Evolutionary conservation across 116 monocot genomes (phyloP), one percentile per base, ranked within the genome.

Genomic region (Trichopus zeylanicus): DNA sequence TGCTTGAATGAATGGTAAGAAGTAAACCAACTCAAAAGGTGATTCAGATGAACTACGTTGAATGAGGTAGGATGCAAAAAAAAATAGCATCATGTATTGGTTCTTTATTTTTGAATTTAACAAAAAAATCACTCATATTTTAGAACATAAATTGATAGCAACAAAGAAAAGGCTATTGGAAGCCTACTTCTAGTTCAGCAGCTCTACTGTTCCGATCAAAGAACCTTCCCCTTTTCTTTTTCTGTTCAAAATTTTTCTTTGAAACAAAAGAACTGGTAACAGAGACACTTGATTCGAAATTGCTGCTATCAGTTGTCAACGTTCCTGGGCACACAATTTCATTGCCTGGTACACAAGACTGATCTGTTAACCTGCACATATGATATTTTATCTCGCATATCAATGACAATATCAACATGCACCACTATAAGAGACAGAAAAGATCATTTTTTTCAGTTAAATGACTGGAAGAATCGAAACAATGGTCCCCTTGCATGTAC

Each of bases 161-260:
- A n/a, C 47, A 33, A 49, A 57, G 8, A 51, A 18, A 32, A 21
- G 7, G 31, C n/a, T n/a, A 21, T 29, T 51, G 18, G 54, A 58
- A 37, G 7, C 69, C 51, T 80, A 89, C 94, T 67, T 89, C 75
- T 69, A 94, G 46, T 71, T 86, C 73, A 63, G 80, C 59, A 31
- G 86, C 83, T 68, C 89, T 77, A 67, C 38, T 73, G 64, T 89
- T 75, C 63, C 93, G 74, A 70, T 94, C 86, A 80, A 86, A 93
- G 31, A 38, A 21, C 61, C 86, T 75, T 31, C 86, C 93, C 62
- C 82, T 83, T 76, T 88, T 93, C 60, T 74, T 84, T 51, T 70
- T 78, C 18, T 33, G 32, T 18, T 56, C 33, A 31, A 30, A 12
- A 21, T 75, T 66, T 51, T 65, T 57, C 15, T 22, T 31, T 67